Evolutionary conservation across 2,329 filamentous ascomycete genomes (phyloP), one percentile per base, ranked within the genome.

Genomic region (Xylaria sp.): DNA sequence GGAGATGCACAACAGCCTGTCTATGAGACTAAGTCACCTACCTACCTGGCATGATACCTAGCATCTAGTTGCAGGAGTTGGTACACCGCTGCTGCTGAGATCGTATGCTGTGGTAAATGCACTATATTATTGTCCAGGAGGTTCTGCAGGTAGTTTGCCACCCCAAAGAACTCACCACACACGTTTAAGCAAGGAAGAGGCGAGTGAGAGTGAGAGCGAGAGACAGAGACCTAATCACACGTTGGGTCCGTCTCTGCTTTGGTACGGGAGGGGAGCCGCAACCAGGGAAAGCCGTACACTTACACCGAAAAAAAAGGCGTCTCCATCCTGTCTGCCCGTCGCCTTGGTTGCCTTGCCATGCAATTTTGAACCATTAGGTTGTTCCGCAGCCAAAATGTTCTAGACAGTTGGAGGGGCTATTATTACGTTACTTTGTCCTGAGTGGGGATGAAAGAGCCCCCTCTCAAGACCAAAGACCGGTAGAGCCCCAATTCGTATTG

Each of bases 241-340:
- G 34, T 52, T 58, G 34, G 44, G 34, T 23, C 51, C 32, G 25
- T 3, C 56, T 64, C 37, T 59, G 54, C 34, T 41, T 34, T 62
- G 32, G 60, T 48, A 58, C 44, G 3, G 39, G 55, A 56, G 60
- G 48, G 61, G 44, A 64, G 57, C 51, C 54, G 60, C 64, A 67
- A 37, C 56, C 58, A 58, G 41, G 41, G 48, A 39, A 57, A 55
- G 50, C 20, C 52, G 25, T 50, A 52, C 28, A 66, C 71, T 74
- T 65, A 75, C 73, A 76, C 74, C 74, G 68, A 74, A 73, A 73
- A 73, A 73, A 73, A 46, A 28, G 18, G 66, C 71, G 50, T 48
- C 34, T 46, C 18, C 37, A n/a, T 63, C 46, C 57, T 41, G 37
- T 3, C 23, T 46, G n/a, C 55, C 44, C 44, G 46, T 66, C 57